Percentiles rank a stretch among this genome's conserved stretches.
These are phyloP conservation scores for Chlamydomonas reinhardtii DNA, from an alignment of 163 green algal species.

Conservation along the genomic window DNA sequence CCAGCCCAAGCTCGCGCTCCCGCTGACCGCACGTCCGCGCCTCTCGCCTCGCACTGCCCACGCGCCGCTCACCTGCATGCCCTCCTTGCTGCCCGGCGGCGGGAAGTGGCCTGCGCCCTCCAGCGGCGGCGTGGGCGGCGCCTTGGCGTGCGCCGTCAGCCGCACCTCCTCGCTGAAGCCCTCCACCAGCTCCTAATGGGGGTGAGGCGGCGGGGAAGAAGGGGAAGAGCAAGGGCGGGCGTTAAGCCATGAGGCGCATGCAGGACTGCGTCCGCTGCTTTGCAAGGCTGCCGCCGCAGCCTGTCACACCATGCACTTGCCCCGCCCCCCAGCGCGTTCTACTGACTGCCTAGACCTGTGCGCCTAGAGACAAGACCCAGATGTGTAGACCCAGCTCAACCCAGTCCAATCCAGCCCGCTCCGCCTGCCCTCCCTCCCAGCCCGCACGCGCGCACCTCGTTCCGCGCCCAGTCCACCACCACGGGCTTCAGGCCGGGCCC, in stretches of 20 bases:
- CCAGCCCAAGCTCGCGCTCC: no score
- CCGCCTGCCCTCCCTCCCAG: not conserved
- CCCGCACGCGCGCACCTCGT: conserved; percentile 27
- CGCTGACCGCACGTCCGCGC: not conserved
- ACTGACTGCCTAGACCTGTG: no score
- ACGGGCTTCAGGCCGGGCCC: conserved; percentile 43
- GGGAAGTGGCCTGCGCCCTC: conserved; percentile 25
- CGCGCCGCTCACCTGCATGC: not conserved
- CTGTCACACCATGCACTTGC: no score
- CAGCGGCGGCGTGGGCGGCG: not conserved
- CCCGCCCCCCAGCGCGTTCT: no score
- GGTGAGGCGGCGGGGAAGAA: not conserved
- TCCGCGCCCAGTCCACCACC: conserved; percentile 47
- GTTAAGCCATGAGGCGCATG: no score
- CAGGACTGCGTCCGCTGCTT: no score
- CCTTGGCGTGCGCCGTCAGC: not conserved
- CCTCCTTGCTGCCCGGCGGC: conserved; percentile 32
- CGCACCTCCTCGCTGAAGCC: conserved; percentile 43
- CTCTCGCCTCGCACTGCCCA: not conserved
- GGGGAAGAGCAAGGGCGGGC: no score
- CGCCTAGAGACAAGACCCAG: no score
- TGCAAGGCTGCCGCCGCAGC: no score
- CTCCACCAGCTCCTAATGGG: conserved; percentile 27
- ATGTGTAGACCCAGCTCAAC: no score
- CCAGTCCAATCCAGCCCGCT: no score